Evolutionary conservation across 2,329 filamentous ascomycete species (phyloP).

Genomic region (Calonectria leucothoes): DNA sequence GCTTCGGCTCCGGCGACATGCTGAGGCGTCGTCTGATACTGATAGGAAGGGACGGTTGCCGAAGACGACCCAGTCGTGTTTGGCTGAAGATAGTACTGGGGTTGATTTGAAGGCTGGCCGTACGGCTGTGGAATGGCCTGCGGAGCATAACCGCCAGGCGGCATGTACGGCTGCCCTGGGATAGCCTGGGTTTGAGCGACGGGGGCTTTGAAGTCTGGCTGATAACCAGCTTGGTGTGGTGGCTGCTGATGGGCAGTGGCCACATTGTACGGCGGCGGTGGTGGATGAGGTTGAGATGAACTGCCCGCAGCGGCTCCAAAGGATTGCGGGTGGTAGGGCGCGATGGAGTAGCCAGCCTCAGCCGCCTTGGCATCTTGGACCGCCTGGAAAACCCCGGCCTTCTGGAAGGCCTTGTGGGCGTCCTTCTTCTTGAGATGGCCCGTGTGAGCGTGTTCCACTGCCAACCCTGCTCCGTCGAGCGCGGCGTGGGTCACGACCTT

Average conservation of each 20-base stretch:
- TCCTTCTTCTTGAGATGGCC: slow-evolving; percentile 49
- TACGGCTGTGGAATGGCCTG: slow-evolving; percentile 7
- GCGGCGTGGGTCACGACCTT: slow-evolving; percentile 50
- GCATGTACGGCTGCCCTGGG: neutral
- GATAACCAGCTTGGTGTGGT: neutral
- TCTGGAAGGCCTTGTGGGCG: slow-evolving; percentile 45
- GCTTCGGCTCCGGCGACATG: neutral
- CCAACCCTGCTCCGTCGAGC: slow-evolving; percentile 50
- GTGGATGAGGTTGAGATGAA: slow-evolving; percentile 4
- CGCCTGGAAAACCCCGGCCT: slow-evolving; percentile 46
- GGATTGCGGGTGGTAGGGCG: slow-evolving; percentile 28
- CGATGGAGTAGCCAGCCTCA: slow-evolving; percentile 36
- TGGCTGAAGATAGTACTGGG: neutral
- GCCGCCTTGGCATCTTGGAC: slow-evolving; percentile 43
- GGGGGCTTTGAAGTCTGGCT: slow-evolving; percentile 17
- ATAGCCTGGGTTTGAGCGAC: neutral
- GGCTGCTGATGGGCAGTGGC: slow-evolving; percentile 5
- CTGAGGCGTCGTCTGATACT: neutral
- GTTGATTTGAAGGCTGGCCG: neutral
- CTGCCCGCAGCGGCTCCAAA: neutral
- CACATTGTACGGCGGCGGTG: slow-evolving; percentile 30
- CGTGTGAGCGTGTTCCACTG: slow-evolving; percentile 50
- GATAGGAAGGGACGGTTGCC: neutral
- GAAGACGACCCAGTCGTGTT: neutral
- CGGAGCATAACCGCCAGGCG: neutral